Evolutionary conservation across 257 asterid species (phyloP).

Genomic region (Petrea volubilis): DNA sequence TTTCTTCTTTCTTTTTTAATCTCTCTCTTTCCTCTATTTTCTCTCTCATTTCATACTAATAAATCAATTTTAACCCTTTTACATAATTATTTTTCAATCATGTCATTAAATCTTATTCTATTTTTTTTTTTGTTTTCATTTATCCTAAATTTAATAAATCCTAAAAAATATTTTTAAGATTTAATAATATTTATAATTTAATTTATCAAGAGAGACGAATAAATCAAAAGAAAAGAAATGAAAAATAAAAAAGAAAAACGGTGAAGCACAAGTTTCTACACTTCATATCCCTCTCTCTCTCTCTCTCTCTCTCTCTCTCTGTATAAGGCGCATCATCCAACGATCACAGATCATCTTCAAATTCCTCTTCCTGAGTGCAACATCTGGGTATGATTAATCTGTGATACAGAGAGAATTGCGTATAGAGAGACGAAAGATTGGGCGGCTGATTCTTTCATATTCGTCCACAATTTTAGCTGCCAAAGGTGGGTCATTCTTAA

Average conservation of each 20-base stretch:
- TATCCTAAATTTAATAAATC: too few relatives aligned
- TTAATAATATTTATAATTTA: too few relatives aligned
- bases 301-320: not conserved
- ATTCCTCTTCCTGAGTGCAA: not conserved
- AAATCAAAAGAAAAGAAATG: not conserved
- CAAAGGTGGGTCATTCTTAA: not conserved
- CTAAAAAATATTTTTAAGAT: too few relatives aligned
- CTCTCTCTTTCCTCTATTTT: too few relatives aligned
- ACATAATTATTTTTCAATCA: too few relatives aligned
- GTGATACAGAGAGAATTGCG: not conserved
- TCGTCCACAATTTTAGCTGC: conserved; percentile 2
- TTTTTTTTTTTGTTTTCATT: too few relatives aligned
- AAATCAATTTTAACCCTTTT: too few relatives aligned
- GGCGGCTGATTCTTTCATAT: not conserved
- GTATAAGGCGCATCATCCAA: not conserved
- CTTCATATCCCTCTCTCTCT: not conserved
- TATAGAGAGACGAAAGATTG: not conserved
- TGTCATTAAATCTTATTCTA: too few relatives aligned
- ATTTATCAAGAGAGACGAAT: not conserved
- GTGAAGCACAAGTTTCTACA: not conserved
- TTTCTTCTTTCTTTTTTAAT: too few relatives aligned
- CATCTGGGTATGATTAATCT: not conserved
- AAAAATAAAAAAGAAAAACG: not conserved
- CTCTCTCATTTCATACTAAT: too few relatives aligned
- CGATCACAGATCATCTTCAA: conserved; percentile 4